phyloP scores from a whole-genome alignment of 495 filamentous ascomycete genomes.

The Neurospora sp. region DNA sequence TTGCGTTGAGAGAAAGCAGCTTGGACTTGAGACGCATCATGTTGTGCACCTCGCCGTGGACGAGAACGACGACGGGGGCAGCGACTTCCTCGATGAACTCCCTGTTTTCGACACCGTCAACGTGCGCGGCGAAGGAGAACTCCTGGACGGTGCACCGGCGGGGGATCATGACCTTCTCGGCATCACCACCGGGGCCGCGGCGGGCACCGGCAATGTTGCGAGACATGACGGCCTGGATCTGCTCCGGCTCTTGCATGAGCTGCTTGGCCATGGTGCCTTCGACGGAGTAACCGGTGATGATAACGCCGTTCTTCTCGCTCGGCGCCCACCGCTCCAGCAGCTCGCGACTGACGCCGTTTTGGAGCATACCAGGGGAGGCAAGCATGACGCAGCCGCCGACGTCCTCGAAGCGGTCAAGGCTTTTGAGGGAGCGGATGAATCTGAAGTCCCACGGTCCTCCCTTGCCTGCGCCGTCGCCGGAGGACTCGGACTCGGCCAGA shows the following conservation, averaged over 20 bases:
- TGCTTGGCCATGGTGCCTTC: constrained; percentile 98
- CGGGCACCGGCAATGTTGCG: constrained; percentile 44
- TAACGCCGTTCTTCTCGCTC: constrained; percentile 86
- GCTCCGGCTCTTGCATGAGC: constrained; percentile 84
- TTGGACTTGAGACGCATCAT: constrained; percentile 97
- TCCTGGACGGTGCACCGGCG: constrained; percentile 86
- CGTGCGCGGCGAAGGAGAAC: constrained; percentile 89
- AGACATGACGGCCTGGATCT: constrained; percentile 88
- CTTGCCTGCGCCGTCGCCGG: constrained; percentile 56
- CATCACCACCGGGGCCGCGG: constrained; percentile 47
- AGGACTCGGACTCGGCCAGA: constrained; percentile 76
- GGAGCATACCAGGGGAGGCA: constrained; percentile 92
- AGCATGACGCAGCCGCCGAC: constrained; percentile 95
- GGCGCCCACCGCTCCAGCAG: constrained; percentile 93
- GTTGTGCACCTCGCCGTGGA: constrained; percentile 93
- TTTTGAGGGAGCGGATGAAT: constrained; percentile 82
- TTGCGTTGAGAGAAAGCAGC: constrained; percentile 77
- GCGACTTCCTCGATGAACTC: constrained; percentile 90
- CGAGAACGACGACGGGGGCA: constrained; percentile 88
- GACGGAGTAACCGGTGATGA: constrained; percentile 96
- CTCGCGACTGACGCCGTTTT: constrained; percentile 87
- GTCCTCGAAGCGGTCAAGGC: constrained; percentile 90
- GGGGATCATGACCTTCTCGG: constrained; percentile 82
- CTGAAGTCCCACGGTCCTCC: constrained; percentile 95
- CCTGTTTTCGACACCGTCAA: constrained; percentile 89